Percentiles rank a stretch among this genome's conserved stretches.
Conservation (phyloP, 257 asterid species). For the Echites panduratus region DNA sequence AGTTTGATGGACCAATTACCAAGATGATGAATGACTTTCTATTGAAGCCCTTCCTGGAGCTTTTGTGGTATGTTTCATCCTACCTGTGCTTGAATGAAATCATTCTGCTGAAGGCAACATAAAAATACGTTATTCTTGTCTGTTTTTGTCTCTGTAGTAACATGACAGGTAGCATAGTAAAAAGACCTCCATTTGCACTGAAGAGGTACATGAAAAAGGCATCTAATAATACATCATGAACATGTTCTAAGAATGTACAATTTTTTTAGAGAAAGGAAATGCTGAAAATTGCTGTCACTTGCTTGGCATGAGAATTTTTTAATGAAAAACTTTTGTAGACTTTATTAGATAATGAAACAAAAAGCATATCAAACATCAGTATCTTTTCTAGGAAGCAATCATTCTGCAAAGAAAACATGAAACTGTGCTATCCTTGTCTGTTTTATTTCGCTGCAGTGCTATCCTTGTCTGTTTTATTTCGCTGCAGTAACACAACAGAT, state of each 20-base stretch:
- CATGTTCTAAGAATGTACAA: neutral
- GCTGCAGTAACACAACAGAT: neutral
- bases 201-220: neutral
- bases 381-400: neutral
- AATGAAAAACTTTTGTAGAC: neutral
- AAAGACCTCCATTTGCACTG: neutral
- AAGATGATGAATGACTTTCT: neutral
- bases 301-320: slow-evolving; percentile 5
- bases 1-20: no score
- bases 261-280: no score
- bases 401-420: neutral
- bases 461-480: no score
- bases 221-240: neutral
- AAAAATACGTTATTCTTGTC: neutral
- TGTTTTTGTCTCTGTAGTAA: neutral
- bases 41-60: neutral
- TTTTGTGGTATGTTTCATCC: neutral
- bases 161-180: neutral
- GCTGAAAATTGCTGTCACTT: neutral
- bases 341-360: neutral
- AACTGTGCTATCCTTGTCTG: neutral
- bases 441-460: no score
- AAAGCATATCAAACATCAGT: neutral
- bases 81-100: neutral
- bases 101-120: neutral